Evolutionary conservation across 495 filamentous ascomycete species (phyloP).

Genomic region (Parathielavia hyrcaniae): DNA sequence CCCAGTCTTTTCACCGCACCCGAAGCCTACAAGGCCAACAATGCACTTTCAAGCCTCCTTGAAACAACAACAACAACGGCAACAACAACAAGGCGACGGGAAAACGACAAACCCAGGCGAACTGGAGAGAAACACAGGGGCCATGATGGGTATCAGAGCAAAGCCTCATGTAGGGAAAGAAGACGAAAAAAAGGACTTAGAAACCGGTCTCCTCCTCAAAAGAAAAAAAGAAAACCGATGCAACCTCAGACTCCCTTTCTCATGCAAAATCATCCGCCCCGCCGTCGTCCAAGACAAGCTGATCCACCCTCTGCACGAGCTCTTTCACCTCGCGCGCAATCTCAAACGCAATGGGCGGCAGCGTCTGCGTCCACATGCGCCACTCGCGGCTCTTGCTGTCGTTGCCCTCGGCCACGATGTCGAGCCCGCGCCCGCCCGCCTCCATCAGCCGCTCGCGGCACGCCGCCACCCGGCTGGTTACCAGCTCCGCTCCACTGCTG

Average conservation of each 20-base stretch:
- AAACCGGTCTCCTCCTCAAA: background rate
- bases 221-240: background rate
- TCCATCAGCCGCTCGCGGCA: conserved; percentile 61
- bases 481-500: conserved; percentile 51
- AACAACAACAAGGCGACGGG: background rate
- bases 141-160: conserved; percentile 32
- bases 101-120: background rate
- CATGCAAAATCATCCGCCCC: conserved; percentile 41
- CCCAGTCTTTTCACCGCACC: background rate
- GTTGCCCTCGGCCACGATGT: conserved; percentile 43
- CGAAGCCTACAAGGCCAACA: background rate
- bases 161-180: conserved; percentile 5
- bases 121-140: conserved; percentile 7
- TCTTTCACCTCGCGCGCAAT: conserved; percentile 79
- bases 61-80: background rate
- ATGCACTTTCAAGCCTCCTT: background rate
- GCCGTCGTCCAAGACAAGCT: conserved; percentile 33
- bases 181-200: too few species aligned
- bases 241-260: conserved; percentile 1
- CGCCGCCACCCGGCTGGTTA: conserved; percentile 54
- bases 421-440: conserved; percentile 59
- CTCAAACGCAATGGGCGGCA: conserved; percentile 82
- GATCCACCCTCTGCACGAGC: conserved; percentile 48
- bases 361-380: conserved; percentile 60
- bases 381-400: conserved; percentile 46